Evolutionary conservation across 306 rosid genomes (phyloP).

Genomic region (Quercus berberidifolia): DNA sequence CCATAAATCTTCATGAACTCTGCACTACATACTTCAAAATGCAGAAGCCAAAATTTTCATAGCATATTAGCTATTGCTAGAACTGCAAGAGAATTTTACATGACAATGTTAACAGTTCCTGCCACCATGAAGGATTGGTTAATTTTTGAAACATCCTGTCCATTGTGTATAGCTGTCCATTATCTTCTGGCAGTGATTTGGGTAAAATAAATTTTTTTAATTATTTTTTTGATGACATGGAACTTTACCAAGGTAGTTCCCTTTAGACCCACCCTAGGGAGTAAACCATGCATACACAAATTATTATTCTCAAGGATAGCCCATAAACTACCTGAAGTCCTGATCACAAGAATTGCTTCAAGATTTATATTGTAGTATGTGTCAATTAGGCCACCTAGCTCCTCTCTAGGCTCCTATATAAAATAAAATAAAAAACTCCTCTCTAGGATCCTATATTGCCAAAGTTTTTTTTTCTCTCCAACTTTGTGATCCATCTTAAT

Average conservation of each 20-base stretch:
- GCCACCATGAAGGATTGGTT: neutral
- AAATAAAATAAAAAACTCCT: too few relatives aligned
- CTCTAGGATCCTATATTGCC: neutral
- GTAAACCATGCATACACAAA: too few relatives aligned
- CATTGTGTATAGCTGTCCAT: neutral
- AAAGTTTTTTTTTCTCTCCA: neutral
- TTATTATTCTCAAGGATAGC: neutral
- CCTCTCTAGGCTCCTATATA: neutral
- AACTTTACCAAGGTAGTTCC: too few relatives aligned
- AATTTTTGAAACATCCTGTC: neutral
- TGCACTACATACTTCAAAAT: neutral
- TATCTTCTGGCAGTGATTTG: neutral
- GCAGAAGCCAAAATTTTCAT: neutral
- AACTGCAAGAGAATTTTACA: neutral
- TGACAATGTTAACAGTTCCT: neutral
- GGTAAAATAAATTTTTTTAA: neutral
- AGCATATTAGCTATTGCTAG: neutral
- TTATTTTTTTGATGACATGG: too few relatives aligned
- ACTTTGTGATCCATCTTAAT: neutral
- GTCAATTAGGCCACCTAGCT: neutral
- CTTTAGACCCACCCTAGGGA: too few relatives aligned
- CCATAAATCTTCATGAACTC: neutral
- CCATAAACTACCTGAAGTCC: neutral
- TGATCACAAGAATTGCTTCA: neutral
- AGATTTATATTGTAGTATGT: neutral